Evolutionary conservation across 2,329 filamentous ascomycete species (phyloP).

Genomic region (Berkeleyomyces basicola): DNA sequence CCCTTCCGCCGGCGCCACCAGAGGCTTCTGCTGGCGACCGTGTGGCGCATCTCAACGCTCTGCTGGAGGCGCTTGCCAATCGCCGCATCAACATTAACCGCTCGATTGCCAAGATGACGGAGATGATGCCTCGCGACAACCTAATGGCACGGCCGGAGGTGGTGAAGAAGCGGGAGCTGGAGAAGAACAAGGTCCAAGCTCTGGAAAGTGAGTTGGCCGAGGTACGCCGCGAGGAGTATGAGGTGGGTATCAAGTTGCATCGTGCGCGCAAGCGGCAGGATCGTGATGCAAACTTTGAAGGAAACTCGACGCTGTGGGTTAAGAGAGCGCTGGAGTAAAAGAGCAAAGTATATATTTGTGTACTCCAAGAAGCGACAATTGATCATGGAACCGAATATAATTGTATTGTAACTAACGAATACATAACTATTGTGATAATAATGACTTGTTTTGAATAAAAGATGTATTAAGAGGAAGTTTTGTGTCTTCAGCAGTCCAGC

Average conservation of each 20-base stretch:
- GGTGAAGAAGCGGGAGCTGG: conserved; percentile 34
- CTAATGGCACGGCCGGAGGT: conserved; percentile 52
- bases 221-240: conserved; percentile 60
- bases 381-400: neutral
- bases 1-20: conserved; percentile 43
- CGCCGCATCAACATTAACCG: conserved; percentile 55
- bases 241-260: conserved; percentile 58
- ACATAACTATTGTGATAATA: too few relatives aligned
- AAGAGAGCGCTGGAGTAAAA: conserved; percentile 36
- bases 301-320: conserved; percentile 55
- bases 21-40: conserved; percentile 44
- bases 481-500: too few relatives aligned
- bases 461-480: too few relatives aligned
- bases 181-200: conserved; percentile 49
- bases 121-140: conserved; percentile 57
- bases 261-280: conserved; percentile 61
- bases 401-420: neutral
- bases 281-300: conserved; percentile 46
- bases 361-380: neutral
- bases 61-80: conserved; percentile 46
- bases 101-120: conserved; percentile 60
- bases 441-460: too few relatives aligned
- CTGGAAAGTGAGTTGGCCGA: conserved; percentile 53
- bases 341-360: neutral
- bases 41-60: conserved; percentile 48